A percentile compares a stretch with the other conserved stretches of the same genome.
Conservation (phyloP, 257 asterid species). For the Oldenlandia corymbosa region DNA sequence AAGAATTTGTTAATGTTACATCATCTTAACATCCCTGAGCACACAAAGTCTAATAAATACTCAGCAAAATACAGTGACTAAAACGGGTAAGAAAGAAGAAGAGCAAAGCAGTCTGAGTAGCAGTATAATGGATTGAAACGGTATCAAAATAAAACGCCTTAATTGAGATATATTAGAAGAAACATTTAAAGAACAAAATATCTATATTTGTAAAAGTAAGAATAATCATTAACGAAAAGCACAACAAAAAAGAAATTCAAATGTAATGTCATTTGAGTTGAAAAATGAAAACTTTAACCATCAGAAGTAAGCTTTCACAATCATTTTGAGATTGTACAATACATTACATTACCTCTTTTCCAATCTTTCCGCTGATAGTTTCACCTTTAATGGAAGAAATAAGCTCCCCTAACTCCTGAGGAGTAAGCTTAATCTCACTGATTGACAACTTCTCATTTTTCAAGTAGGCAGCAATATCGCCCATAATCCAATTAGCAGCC, state of each 20-base stretch:
- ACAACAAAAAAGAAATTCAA: too few species aligned
- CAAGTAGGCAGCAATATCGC: constrained; percentile 91
- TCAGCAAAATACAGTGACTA: background rate
- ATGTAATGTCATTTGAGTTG: too few species aligned
- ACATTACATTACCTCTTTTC: constrained; percentile 67
- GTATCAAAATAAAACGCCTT: background rate
- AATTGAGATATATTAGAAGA: background rate
- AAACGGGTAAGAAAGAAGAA: background rate
- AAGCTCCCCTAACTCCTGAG: constrained; percentile 77
- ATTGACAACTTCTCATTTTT: constrained; percentile 75
- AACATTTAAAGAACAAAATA: background rate
- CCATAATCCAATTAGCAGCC: constrained; percentile 97
- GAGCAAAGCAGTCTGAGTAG: background rate
- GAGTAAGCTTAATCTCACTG: constrained; percentile 65
- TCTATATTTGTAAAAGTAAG: background rate
- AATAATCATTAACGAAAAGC: too few species aligned
- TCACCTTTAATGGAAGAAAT: constrained; percentile 79
- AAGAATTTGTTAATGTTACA: background rate
- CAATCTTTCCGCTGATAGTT: constrained; percentile 93
- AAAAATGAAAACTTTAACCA: too few species aligned
- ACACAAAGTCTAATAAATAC: background rate
- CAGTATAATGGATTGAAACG: background rate
- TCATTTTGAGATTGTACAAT: background rate
- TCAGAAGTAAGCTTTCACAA: background rate
- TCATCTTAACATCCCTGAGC: background rate